Evolutionary conservation across 306 rosid species (phyloP), one percentile per base, ranked within the genome.

Genomic region (Prunus mira): DNA sequence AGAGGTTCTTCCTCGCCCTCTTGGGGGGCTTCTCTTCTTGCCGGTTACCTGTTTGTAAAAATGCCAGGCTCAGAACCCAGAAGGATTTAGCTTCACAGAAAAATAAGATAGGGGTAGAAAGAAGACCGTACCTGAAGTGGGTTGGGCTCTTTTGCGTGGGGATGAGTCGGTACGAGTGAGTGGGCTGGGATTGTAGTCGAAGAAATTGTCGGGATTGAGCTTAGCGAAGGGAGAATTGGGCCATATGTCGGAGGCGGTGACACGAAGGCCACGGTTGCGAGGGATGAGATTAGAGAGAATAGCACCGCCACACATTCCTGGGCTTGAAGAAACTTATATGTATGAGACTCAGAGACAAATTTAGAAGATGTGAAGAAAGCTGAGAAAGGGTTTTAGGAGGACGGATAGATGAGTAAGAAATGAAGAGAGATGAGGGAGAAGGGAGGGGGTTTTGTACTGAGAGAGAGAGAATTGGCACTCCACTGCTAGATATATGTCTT

Each of bases 301-400:
- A 77, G 96, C 97, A 75, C 97, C 97, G 73, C 96, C 95, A 79
- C 98, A 92, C 98, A 94, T 93, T 76, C 47, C 69, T 17, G 55
- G 32, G 34, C 27, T 61, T 68, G 28, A 70, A 12, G 49, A 24
- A 63, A 49, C 41, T 58, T 49, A 10, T 15, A 12, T 28, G 5
- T 3, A 1, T 3, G 43, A 38, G 8, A 19, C 51, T 27, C 41
- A 0, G 8, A 2, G 69, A 43, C 55, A 9, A 45, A 15, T 71
- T 72, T 57, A 6, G 4, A 3, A 13, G 58, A 17, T 5, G 54
- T 3, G 52, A 1, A 3, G 27, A 65, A 50, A 25, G 20, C 9
- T 6, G 12, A 27, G 10, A 13, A 43, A 43, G 57, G 68, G 47
- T 27, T 79, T 45, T 34, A 18, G 45, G 30, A 38, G 43, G 43